Percentiles rank a stretch among this genome's conserved stretches.
These are phyloP conservation scores for Purpureocillium takamizusanense DNA, from an alignment of 2,329 filamentous ascomycete genomes.

Conservation along the genomic window DNA sequence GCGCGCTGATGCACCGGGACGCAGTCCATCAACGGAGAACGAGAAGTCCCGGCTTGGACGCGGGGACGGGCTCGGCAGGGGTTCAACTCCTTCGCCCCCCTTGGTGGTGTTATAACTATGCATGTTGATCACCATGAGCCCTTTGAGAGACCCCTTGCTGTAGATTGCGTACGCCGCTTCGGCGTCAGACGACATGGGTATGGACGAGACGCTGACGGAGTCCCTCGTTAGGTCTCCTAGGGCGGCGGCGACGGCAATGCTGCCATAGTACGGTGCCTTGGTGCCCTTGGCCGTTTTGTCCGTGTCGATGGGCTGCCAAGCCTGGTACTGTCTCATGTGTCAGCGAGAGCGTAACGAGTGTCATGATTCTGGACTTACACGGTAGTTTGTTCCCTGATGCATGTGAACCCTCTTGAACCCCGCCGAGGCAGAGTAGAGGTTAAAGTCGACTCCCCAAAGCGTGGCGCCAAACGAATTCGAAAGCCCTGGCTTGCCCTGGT, in stretches of 20 bases:
- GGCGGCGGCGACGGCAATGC: constrained; percentile 46
- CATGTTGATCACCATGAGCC: constrained; percentile 49
- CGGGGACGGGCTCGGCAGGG: constrained; percentile 13
- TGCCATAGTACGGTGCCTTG: constrained; percentile 58
- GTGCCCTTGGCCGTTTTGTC: constrained; percentile 41
- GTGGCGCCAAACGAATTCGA: constrained; percentile 58
- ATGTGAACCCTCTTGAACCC: constrained; percentile 51
- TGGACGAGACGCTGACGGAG: constrained; percentile 34
- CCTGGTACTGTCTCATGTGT: constrained; percentile 30
- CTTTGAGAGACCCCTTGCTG: constrained; percentile 23
- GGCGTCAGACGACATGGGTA: constrained; percentile 28
- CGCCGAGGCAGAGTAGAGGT: constrained; percentile 44
- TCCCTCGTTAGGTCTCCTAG: neutral
- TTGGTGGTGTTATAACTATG: constrained; percentile 48
- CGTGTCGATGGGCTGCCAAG: constrained; percentile 50
- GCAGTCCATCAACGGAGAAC: constrained; percentile 12
- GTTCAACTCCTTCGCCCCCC: constrained; percentile 21
- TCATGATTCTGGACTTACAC: constrained; percentile 17
- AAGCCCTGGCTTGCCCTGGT: constrained; percentile 50
- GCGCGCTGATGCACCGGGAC: constrained; percentile 23
- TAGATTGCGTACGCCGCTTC: constrained; percentile 43
- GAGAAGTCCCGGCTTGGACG: constrained; percentile 11
- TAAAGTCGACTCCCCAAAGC: constrained; percentile 58
- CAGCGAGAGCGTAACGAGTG: neutral
- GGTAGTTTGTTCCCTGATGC: constrained; percentile 56